Evolutionary conservation across 345 rosid genomes (phyloP).

Genomic region (Arabidopsis arenosa): DNA sequence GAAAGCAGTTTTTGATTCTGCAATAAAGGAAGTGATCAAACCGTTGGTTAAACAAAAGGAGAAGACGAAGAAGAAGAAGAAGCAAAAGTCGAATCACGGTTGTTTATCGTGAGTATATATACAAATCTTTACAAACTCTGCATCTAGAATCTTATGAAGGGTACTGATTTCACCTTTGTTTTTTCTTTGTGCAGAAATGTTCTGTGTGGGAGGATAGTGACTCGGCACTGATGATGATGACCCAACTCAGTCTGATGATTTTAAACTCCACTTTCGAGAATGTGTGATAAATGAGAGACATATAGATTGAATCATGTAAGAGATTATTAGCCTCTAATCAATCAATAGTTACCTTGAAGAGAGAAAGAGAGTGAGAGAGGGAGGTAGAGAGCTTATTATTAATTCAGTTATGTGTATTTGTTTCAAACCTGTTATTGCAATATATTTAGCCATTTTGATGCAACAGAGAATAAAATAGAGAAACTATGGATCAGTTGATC

Average conservation of each 20-base stretch:
- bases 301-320: constrained; percentile 37
- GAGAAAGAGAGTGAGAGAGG: constrained; percentile 13
- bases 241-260: constrained; percentile 26
- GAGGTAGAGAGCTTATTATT: constrained; percentile 12
- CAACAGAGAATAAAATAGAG: constrained; percentile 7
- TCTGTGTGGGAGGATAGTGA: constrained; percentile 46
- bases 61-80: constrained; percentile 59
- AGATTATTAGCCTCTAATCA: constrained; percentile 40
- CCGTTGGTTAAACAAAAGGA: constrained; percentile 80
- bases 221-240: constrained; percentile 37
- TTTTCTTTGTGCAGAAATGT: constrained; percentile 39
- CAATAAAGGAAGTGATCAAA: constrained; percentile 90
- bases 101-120: constrained; percentile 70
- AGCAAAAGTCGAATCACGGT: constrained; percentile 59
- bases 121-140: constrained; percentile 29
- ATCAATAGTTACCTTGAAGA: constrained; percentile 35
- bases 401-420: constrained; percentile 37
- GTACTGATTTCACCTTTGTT: constrained; percentile 19
- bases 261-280: constrained; percentile 32
- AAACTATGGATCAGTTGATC: constrained; percentile 16
- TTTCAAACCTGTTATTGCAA: constrained; percentile 35
- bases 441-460: constrained; percentile 33
- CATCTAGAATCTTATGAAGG: constrained; percentile 1
- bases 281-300: constrained; percentile 37
- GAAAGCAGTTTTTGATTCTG: constrained; percentile 94